Evolutionary conservation across 225 moss, liverwort and hornwort species (phyloP).

Genomic region (Pleurozium schreberi): DNA sequence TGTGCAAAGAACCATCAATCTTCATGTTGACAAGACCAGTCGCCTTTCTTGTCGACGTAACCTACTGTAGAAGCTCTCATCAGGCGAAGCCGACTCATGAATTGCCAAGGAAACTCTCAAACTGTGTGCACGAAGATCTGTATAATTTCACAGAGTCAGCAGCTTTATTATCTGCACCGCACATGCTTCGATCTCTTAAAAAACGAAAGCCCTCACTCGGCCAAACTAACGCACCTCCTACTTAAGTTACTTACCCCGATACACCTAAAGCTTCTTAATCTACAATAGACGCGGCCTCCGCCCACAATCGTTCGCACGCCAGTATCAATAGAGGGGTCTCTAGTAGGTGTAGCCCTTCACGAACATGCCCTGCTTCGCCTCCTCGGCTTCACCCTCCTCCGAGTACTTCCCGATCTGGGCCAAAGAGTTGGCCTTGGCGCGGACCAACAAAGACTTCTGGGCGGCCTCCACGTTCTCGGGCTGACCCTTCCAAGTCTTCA

Average conservation of each 20-base stretch:
- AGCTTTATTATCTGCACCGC: constrained; percentile 3
- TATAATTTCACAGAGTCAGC: neutral
- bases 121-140: neutral
- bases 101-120: neutral
- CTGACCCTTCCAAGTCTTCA: constrained; percentile 49
- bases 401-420: constrained; percentile 46
- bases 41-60: neutral
- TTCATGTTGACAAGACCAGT: neutral
- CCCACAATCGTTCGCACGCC: neutral
- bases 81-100: neutral
- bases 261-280: neutral
- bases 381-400: constrained; percentile 33
- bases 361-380: constrained; percentile 48
- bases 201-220: neutral
- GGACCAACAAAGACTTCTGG: constrained; percentile 27
- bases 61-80: neutral
- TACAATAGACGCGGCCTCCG: neutral
- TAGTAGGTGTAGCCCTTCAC: constrained; percentile 42
- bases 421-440: constrained; percentile 41
- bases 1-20: neutral
- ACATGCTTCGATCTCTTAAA: neutral
- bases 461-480: constrained; percentile 36
- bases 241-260: neutral
- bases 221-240: constrained; percentile 9
- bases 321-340: neutral